Evolutionary conservation across 257 asterid species (phyloP), one percentile per base, ranked within the genome.

Genomic region (Scutellaria barbata): DNA sequence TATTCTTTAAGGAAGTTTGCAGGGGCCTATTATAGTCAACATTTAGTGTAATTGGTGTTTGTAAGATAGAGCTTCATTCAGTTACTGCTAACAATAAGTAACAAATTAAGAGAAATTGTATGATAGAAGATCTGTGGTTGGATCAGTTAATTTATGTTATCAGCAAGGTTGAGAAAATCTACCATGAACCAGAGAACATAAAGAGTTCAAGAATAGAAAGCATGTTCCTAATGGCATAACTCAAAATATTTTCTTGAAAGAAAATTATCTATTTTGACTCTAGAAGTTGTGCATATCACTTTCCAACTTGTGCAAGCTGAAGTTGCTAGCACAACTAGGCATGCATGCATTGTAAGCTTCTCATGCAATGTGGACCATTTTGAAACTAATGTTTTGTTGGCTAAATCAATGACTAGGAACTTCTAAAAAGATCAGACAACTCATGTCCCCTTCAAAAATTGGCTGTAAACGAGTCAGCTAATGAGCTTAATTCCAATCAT

Each of bases 401-500:
- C 43, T 57, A 10, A 69, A n/a, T 17, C 11, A 25, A 42, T 47
- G 60, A 33, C 25, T 33, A 33, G 11, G 57, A 56, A 7, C 35
- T 45, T 30, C 41, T 45, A 9, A 5, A 61, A 40, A 59, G n/a
- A 13, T 62, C 10, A 42, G 25, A 17, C 16, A 1, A 52, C 22
- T 39, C 45, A 14, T 42, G 42, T 37, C 64, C 58, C 52, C 53
- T 63, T 18, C 1, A 25, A 14, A 13, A 68, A 48, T 47, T 47
- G 18, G 69, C 63, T 60, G 40, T 61, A 50, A 59, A 11, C 22
- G 68, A 70, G 57, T 22, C 60, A 71, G 51, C 42, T 4, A 20
- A 47, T 58, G 75, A 52, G 71, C 46, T 53, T 2, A 45, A 73
- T 63, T 42, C 47, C 58, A 46, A 46, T 46, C 50, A 13, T 75